Base-by-base conservation (phyloP, 73 alveolate genomes). In the Uronychia binucleata region DNA sequence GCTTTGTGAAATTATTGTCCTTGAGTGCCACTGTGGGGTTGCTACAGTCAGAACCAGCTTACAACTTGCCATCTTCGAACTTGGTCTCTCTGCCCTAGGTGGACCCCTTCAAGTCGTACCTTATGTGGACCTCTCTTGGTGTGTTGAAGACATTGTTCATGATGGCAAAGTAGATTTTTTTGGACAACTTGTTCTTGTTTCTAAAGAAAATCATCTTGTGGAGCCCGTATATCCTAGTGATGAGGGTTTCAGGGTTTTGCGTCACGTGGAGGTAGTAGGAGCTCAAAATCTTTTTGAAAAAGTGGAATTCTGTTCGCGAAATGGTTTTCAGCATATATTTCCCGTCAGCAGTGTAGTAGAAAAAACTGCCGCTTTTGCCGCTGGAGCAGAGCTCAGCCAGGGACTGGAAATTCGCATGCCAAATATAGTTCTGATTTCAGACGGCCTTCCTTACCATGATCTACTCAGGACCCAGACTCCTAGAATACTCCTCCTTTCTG, bases 341-440 rank as follows among this genome's bases (percentile, higher is more conserved):
- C 19, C 99, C 98, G 85, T 98, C 99, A 29, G 98, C 98, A n/a
- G 99, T 98, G 89, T 96, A 98, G 88, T 98, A 98, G 86, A 98
- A 98, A 88, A 98, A 96, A 28, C 98, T 91, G 1, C 99, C 99
- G 82, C 99, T 93, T 84, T 96, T 98, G 34, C 99, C 99, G 26
- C 93, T 30, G 77, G 98, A 85, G 85, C 96, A 91, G 34, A 95
- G 88, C 86, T 95, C 99, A 81, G 95, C 95, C 58, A 90, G 32
- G 0, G 93, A 34, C 33, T 80, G 29, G 86, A 90, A 85, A 30
- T 90, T 81, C 34, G 92, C 94, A 32, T 80, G 87, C 34, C 82
- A 84, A 77, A 88, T 82, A 33, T 81, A 88, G 35, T 87, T n/a
- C 83, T 77, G 90, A 74, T 57, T 59, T 14, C 95, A 77, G 31